These are phyloP conservation scores for Bipolaris sorokiniana DNA, from an alignment of 2,329 filamentous ascomycete species.

Conservation along the genomic window DNA sequence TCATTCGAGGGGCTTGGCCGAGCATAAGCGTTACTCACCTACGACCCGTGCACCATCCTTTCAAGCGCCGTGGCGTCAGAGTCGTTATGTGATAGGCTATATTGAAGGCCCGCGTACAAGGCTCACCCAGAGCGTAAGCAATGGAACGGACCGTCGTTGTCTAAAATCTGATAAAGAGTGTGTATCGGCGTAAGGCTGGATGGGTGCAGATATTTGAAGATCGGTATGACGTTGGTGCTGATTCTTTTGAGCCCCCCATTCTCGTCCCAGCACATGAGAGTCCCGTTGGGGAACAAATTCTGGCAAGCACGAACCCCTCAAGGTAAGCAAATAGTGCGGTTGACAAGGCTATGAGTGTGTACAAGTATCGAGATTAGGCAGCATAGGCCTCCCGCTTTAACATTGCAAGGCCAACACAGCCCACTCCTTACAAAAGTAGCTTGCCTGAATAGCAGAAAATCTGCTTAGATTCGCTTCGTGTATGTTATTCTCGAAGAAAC, in stretches of 20 bases:
- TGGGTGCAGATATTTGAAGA: not conserved
- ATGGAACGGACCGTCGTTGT: constrained; percentile 6
- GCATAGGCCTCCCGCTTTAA: not conserved
- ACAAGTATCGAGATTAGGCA: not conserved
- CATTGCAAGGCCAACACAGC: not conserved
- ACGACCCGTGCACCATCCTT: constrained; percentile 10
- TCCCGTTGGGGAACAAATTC: not conserved
- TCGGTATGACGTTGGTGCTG: not conserved
- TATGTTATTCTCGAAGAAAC: not conserved
- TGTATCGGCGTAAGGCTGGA: not conserved
- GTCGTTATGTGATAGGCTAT: not conserved
- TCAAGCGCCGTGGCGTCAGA: constrained; percentile 19
- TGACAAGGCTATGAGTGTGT: not conserved
- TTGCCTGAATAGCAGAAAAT: not conserved
- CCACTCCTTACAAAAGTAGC: not conserved
- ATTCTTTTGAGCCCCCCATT: not conserved
- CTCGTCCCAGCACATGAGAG: not conserved
- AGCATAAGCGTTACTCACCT: constrained; percentile 10
- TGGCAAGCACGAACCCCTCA: not conserved
- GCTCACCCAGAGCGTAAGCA: not conserved
- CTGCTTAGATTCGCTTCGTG: not conserved
- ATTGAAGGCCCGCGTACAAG: not conserved
- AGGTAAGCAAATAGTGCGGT: not conserved
- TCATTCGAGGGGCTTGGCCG: constrained; percentile 9
- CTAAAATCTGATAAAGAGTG: not conserved